A percentile compares a stretch with the other conserved stretches of the same genome.
Evolutionary conservation across 345 rosid genomes (phyloP).

Genomic region (Aurinia saxatilis): DNA sequence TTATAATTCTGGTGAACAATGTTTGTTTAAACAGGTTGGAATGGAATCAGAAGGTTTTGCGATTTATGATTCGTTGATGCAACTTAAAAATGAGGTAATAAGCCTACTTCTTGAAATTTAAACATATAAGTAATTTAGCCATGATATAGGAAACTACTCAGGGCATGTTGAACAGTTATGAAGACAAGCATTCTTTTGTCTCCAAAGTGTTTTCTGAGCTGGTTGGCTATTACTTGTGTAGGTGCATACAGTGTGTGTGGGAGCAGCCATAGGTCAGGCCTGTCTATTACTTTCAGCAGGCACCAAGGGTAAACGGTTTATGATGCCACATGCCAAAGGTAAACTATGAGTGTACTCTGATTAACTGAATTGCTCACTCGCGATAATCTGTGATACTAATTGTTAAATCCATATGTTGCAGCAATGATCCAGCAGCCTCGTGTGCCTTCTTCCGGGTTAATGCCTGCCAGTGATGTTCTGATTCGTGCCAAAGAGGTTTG

Average conservation of each 20-base stretch:
- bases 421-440: conserved; percentile 86
- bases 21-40: conserved; percentile 52
- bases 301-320: conserved; percentile 69
- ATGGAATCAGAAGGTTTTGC: conserved; percentile 92
- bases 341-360: not conserved
- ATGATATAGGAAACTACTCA: not conserved
- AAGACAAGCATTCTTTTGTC: not conserved
- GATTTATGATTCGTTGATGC: conserved; percentile 81
- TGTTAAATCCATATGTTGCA: conserved; percentile 32
- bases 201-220: not conserved
- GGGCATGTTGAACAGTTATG: not conserved
- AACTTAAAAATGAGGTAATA: conserved; percentile 54
- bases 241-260: conserved; percentile 74
- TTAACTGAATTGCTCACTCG: not conserved
- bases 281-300: conserved; percentile 85
- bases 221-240: conserved; percentile 26
- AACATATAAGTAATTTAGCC: not conserved
- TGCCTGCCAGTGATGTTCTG: conserved; percentile 82
- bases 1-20: not conserved
- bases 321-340: conserved; percentile 94
- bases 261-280: conserved; percentile 78
- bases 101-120: not conserved
- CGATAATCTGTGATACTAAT: not conserved
- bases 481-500: conserved; percentile 87
- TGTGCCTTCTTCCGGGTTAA: conserved; percentile 72